These are phyloP conservation scores for Pseudonectria foliicola DNA, from an alignment of 2,329 filamentous ascomycete genomes.

Conservation along the genomic window DNA sequence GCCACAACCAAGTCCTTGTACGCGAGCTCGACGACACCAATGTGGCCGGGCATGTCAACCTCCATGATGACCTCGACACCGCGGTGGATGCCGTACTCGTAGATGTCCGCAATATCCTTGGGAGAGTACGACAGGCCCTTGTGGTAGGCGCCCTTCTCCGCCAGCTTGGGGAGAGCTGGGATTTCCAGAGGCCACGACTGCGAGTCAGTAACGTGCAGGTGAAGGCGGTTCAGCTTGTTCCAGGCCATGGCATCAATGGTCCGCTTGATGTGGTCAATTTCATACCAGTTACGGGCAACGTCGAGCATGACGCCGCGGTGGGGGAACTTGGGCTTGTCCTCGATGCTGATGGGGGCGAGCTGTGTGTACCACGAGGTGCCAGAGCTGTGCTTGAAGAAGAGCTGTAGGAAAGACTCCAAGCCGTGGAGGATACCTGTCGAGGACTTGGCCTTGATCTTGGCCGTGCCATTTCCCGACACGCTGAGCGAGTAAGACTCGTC, in stretches of 20 bases:
- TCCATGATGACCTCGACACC: conserved; percentile 55
- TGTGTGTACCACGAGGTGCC: conserved; percentile 58
- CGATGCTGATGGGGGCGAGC: conserved; percentile 61
- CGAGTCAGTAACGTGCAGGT: conserved; percentile 74
- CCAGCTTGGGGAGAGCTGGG: conserved; percentile 61
- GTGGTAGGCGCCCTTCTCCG: conserved; percentile 66
- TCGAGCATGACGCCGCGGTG: conserved; percentile 79
- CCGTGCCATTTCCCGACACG: conserved; percentile 50
- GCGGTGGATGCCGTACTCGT: conserved; percentile 60
- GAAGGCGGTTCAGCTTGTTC: conserved; percentile 78
- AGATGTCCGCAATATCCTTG: conserved; percentile 56
- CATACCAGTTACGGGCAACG: conserved; percentile 65
- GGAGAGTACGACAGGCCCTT: conserved; percentile 60
- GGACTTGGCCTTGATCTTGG: conserved; percentile 56
- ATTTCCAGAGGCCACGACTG: conserved; percentile 84
- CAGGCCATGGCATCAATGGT: conserved; percentile 70
- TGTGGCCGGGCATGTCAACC: conserved; percentile 55
- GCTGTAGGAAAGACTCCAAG: conserved; percentile 70
- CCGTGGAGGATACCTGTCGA: conserved; percentile 64
- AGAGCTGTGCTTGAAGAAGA: conserved; percentile 66
- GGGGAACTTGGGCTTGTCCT: conserved; percentile 65
- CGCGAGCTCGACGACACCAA: conserved; percentile 43
- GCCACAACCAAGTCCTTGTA: conserved; percentile 49
- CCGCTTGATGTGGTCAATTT: conserved; percentile 58
- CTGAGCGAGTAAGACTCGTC: conserved; percentile 71